A percentile compares a stretch with the other conserved stretches of the same genome.
Conservation (phyloP, 495 filamentous ascomycete species). For the Lepraria neglecta region DNA sequence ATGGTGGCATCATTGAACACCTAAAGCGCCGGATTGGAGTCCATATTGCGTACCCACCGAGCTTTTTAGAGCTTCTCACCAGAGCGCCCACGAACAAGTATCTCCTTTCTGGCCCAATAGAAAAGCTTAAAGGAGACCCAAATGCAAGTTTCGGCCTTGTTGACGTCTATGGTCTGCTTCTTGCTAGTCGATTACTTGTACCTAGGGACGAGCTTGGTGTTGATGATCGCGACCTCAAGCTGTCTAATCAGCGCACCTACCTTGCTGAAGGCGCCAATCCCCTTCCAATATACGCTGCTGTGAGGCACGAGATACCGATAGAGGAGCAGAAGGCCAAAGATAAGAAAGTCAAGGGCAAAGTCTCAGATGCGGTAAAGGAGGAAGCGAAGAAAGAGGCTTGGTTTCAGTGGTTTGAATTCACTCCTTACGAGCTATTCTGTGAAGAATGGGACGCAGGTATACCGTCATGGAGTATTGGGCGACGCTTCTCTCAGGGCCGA, state of each 20-base stretch:
- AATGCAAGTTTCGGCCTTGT: constrained; percentile 81
- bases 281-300: constrained; percentile 88
- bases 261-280: constrained; percentile 71
- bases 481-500: constrained; percentile 71
- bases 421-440: constrained; percentile 93
- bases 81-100: constrained; percentile 87
- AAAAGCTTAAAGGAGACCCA: constrained; percentile 79
- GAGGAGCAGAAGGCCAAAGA: constrained; percentile 40
- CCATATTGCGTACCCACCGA: constrained; percentile 88
- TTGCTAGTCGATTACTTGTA: constrained; percentile 77
- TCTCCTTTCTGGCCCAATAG: constrained; percentile 78
- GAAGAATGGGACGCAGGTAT: constrained; percentile 89
- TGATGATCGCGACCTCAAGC: constrained; percentile 70
- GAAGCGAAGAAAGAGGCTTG: constrained; percentile 69
- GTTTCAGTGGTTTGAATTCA: constrained; percentile 99
- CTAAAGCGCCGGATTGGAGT: constrained; percentile 75
- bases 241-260: constrained; percentile 74
- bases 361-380: constrained; percentile 48
- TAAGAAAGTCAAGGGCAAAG: constrained; percentile 35
- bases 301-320: constrained; percentile 90
- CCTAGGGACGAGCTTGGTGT: constrained; percentile 76
- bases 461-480: constrained; percentile 86
- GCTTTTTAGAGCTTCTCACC: constrained; percentile 66
- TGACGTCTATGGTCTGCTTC: constrained; percentile 80
- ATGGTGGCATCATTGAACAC: constrained; percentile 67